A percentile compares a stretch with the other conserved stretches of the same genome.
Evolutionary conservation across 768 basidiomycete genomes (phyloP).

Genomic region (Collybia nuda): DNA sequence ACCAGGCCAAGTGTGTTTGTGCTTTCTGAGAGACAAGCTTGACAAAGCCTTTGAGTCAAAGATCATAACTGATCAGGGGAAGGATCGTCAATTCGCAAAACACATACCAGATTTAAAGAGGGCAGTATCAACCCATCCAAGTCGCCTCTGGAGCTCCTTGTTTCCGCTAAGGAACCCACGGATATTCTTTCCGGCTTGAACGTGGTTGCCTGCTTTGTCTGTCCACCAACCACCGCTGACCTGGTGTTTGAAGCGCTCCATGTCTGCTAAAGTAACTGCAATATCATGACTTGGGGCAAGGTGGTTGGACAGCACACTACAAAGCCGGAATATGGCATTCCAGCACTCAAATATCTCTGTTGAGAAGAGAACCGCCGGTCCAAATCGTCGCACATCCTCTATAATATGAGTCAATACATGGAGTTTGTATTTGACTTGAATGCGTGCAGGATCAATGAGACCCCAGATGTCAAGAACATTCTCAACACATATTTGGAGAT

Average conservation of each 20-base stretch:
- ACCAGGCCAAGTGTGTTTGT: no score
- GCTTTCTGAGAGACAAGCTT: no score
- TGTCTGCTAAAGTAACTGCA: constrained; percentile 20
- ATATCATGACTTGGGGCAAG: constrained; percentile 36
- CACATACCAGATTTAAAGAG: background rate
- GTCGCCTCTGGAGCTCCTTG: constrained; percentile 15
- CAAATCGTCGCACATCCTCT: constrained; percentile 23
- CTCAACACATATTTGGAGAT: constrained; percentile 12
- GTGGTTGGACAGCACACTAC: constrained; percentile 33
- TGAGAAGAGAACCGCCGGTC: constrained; percentile 22
- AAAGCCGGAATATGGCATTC: constrained; percentile 35
- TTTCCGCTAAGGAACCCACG: constrained; percentile 7
- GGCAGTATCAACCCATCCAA: constrained; percentile 14
- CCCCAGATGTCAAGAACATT: constrained; percentile 30
- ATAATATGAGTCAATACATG: constrained; percentile 26
- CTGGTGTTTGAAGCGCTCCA: constrained; percentile 26
- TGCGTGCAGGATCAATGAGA: constrained; percentile 22
- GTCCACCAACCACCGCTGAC: constrained; percentile 26
- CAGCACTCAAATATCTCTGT: constrained; percentile 36
- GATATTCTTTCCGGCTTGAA: constrained; percentile 16
- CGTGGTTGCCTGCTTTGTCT: constrained; percentile 9
- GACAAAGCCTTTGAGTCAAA: no score
- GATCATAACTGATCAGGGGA: no score
- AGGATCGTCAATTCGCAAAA: no score
- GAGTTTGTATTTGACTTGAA: constrained; percentile 28